Evolutionary conservation across 495 filamentous ascomycete genomes (phyloP).

Genomic region (Melanomma pulvis-pyrius): DNA sequence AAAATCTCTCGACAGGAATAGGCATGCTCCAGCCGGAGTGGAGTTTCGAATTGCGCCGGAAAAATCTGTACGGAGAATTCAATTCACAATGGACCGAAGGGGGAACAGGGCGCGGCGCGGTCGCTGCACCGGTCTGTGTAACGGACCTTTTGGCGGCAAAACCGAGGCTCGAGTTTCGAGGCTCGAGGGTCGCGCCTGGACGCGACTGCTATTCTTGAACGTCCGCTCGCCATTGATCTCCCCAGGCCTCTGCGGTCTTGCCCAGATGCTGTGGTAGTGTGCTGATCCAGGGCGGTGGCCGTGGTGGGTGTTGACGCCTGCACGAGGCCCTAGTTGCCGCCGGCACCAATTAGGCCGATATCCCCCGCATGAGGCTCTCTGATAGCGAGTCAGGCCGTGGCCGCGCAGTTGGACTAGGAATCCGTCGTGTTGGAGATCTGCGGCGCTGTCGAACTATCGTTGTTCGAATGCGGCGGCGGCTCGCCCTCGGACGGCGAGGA

Average conservation of each 20-base stretch:
- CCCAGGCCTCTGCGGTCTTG: neutral
- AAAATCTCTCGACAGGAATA: neutral
- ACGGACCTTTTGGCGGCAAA: too few species aligned
- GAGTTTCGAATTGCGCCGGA: neutral
- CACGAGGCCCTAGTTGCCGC: neutral
- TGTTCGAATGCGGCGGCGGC: neutral
- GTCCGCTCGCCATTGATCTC: neutral
- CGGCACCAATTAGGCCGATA: neutral
- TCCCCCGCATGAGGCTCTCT: slow-evolving; percentile 18
- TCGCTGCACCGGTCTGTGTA: neutral
- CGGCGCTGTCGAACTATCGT: neutral
- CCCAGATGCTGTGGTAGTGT: too few species aligned
- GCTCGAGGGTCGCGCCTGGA: too few species aligned
- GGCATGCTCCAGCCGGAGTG: neutral
- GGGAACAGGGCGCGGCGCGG: neutral
- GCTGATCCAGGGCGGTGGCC: neutral
- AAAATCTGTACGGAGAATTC: neutral
- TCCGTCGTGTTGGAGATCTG: neutral
- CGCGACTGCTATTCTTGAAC: neutral
- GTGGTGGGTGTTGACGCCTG: neutral
- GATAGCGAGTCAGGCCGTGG: slow-evolving; percentile 1
- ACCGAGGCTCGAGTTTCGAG: too few species aligned
- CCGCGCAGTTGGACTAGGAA: neutral
- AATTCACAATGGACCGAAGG: neutral
- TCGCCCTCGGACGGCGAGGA: neutral